Evolutionary conservation across 352 stramenopile species (phyloP).

Genomic region (Globisporangium recalcitrans): DNA sequence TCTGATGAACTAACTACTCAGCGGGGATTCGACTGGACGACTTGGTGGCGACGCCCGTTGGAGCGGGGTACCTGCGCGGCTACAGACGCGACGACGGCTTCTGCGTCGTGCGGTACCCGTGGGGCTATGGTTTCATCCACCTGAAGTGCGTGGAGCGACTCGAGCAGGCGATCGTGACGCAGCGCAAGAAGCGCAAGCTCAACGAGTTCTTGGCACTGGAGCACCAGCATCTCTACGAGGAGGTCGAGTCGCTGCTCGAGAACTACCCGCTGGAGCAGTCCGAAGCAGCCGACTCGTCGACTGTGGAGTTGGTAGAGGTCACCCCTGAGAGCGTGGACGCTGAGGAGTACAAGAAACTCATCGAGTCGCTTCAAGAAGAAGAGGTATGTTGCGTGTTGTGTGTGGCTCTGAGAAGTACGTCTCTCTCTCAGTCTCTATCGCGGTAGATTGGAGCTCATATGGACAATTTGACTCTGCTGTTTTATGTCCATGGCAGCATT

Average conservation of each 20-base stretch:
- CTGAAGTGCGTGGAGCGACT: slow-evolving; percentile 46
- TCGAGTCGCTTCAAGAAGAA: slow-evolving; percentile 41
- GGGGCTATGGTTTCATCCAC: slow-evolving; percentile 69
- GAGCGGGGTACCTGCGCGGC: slow-evolving; percentile 52
- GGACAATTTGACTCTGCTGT: neutral
- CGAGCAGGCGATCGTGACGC: slow-evolving; percentile 26
- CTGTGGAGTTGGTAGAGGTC: neutral
- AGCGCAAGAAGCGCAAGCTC: slow-evolving; percentile 40
- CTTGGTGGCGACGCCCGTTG: slow-evolving; percentile 53
- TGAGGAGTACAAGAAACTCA: slow-evolving; percentile 43
- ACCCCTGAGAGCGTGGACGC: slow-evolving; percentile 14
- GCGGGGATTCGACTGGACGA: slow-evolving; percentile 52
- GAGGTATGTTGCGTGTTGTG: slow-evolving; percentile 22
- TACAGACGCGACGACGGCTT: slow-evolving; percentile 52
- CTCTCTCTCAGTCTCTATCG: neutral
- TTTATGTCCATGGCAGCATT: slow-evolving; percentile 26
- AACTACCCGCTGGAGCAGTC: slow-evolving; percentile 26
- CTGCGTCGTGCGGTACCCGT: slow-evolving; percentile 69
- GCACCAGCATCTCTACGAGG: slow-evolving; percentile 65
- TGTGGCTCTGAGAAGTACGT: neutral
- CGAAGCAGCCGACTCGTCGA: neutral
- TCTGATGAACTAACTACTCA: neutral
- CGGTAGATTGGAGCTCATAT: neutral
- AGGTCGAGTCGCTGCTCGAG: slow-evolving; percentile 55
- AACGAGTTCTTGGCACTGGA: slow-evolving; percentile 56